Evolutionary conservation across 1,284 basidiomycete species (phyloP).

Genomic region (Naganishia cerealis): DNA sequence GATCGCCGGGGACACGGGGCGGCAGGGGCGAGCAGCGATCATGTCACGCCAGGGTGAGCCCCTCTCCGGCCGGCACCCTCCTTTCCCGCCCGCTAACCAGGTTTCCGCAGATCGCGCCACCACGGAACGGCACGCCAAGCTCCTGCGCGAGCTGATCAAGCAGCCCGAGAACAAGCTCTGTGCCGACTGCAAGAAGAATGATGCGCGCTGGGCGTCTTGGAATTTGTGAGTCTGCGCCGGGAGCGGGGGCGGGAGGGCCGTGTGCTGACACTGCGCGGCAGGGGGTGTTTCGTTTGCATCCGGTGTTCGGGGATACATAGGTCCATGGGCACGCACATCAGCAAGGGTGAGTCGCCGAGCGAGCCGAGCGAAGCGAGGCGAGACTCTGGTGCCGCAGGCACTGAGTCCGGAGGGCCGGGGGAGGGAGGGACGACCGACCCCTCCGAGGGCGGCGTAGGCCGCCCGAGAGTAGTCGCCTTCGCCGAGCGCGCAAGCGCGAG

Average conservation of each 20-base stretch:
- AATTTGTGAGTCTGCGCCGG: slow-evolving; percentile 67
- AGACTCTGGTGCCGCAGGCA: too few relatives aligned
- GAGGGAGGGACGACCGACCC: too few relatives aligned
- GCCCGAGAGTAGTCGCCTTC: too few relatives aligned
- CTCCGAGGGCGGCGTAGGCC: too few relatives aligned
- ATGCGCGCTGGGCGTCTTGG: slow-evolving; percentile 98
- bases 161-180: slow-evolving; percentile 89
- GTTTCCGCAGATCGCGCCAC: slow-evolving; percentile 67
- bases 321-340: slow-evolving; percentile 97
- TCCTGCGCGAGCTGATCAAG: slow-evolving; percentile 79
- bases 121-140: slow-evolving; percentile 72
- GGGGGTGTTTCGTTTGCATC: slow-evolving; percentile 91
- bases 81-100: neutral
- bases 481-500: too few relatives aligned
- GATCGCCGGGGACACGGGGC: too few relatives aligned
- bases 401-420: too few relatives aligned
- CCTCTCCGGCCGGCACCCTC: neutral
- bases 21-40: neutral
- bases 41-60: slow-evolving; percentile 47
- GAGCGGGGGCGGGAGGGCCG: too few relatives aligned
- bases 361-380: too few relatives aligned
- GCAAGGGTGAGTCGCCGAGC: slow-evolving; percentile 58
- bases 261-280: slow-evolving; percentile 44
- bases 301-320: slow-evolving; percentile 98
- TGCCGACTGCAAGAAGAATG: slow-evolving; percentile 89